phyloP scores from a whole-genome alignment of 2,329 filamentous ascomycete species.

The Colletotrichum endophyticum region DNA sequence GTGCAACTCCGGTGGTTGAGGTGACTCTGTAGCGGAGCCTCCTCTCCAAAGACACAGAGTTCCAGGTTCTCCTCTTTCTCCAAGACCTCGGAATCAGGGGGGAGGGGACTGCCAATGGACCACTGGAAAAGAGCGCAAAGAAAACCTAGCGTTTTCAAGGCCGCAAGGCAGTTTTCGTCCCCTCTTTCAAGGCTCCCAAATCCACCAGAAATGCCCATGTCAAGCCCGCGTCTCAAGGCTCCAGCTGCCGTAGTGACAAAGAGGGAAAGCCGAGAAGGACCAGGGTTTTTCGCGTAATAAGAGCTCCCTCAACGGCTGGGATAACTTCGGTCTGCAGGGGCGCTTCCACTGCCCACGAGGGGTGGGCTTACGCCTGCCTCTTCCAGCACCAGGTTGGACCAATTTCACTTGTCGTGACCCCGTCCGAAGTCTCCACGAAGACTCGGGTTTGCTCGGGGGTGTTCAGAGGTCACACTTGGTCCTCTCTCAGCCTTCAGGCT shows the following conservation, averaged over 20 bases:
- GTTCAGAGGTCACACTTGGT: not conserved
- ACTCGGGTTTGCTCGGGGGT: slow-evolving; percentile 8
- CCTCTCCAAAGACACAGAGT: not conserved
- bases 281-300: not conserved
- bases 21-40: not conserved
- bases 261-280: not conserved
- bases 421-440: not conserved
- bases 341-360: not conserved
- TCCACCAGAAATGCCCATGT: not conserved
- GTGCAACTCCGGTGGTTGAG: slow-evolving; percentile 10
- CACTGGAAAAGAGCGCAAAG: not conserved
- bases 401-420: not conserved
- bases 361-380: not conserved
- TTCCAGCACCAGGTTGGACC: not conserved
- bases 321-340: slow-evolving; percentile 10
- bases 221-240: not conserved
- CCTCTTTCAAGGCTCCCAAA: not conserved
- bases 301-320: not conserved
- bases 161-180: not conserved
- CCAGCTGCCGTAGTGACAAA: not conserved
- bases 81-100: not conserved
- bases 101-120: not conserved
- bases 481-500: not conserved
- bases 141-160: not conserved
- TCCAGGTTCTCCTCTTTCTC: slow-evolving; percentile 12